These are phyloP conservation scores for Fraxinus floribunda DNA, from an alignment of 305 asterid species.

Conservation along the genomic window DNA sequence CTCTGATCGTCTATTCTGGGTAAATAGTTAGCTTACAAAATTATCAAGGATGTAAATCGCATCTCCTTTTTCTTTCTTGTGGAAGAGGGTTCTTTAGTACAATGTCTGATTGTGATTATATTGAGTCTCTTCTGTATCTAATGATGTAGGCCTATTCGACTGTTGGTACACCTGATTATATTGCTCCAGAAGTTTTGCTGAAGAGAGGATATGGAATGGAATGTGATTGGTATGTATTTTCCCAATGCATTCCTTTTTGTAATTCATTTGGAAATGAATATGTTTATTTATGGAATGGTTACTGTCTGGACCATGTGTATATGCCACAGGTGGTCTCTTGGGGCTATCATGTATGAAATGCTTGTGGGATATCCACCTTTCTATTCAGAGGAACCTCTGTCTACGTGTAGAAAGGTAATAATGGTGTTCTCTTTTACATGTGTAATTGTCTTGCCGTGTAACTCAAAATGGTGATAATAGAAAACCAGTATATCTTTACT, in stretches of 20 bases:
- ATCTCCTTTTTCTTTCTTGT: neutral
- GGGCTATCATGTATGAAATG: slow-evolving; percentile 96
- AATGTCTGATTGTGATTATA: slow-evolving; percentile 9
- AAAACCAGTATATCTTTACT: neutral
- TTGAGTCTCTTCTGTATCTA: slow-evolving; percentile 13
- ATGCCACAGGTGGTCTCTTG: slow-evolving; percentile 85
- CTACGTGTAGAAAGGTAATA: slow-evolving; percentile 91
- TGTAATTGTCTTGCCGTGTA: neutral
- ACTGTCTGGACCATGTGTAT: slow-evolving; percentile 21
- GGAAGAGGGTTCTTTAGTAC: slow-evolving; percentile 7
- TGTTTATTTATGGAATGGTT: slow-evolving; percentile 15
- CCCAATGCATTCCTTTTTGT: slow-evolving; percentile 1
- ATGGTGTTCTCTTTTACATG: neutral
- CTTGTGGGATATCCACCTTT: slow-evolving; percentile 95
- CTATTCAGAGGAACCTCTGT: slow-evolving; percentile 95
- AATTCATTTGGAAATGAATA: slow-evolving; percentile 12
- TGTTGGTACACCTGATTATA: slow-evolving; percentile 95
- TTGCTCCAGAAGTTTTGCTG: slow-evolving; percentile 88
- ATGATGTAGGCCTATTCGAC: slow-evolving; percentile 81
- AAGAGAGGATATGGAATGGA: slow-evolving; percentile 94
- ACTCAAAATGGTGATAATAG: neutral
- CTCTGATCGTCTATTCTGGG: neutral
- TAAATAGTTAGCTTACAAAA: neutral
- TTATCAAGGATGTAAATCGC: neutral
- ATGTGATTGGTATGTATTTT: slow-evolving; percentile 75